phyloP scores from a whole-genome alignment of 2,329 filamentous ascomycete species.

The Myriosclerotinia curreyana region DNA sequence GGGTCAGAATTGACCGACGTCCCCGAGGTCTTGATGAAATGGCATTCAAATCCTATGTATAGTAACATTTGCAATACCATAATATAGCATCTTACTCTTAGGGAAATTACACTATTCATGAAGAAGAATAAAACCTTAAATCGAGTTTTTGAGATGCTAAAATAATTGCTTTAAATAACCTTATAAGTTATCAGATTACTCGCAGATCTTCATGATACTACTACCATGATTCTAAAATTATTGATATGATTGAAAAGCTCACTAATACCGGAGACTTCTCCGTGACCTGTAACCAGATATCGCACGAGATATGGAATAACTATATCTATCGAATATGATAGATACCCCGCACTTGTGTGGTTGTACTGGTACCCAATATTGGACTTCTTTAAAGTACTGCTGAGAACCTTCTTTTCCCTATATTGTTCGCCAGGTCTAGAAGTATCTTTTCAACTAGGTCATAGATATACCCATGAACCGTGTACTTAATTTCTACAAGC shows the following conservation, averaged over 20 bases:
- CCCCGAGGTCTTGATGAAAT: neutral
- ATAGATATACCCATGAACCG: neutral
- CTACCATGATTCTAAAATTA: neutral
- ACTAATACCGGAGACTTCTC: conserved; percentile 6
- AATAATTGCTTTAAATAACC: neutral
- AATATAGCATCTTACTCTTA: neutral
- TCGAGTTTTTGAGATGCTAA: neutral
- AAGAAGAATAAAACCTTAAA: neutral
- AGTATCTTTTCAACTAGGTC: neutral
- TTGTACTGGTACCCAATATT: conserved; percentile 9
- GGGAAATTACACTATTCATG: neutral
- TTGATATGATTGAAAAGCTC: neutral
- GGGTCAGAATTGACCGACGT: neutral
- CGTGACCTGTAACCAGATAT: neutral
- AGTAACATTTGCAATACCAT: neutral
- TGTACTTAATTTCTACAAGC: neutral
- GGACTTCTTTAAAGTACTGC: neutral
- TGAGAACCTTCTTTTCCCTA: neutral
- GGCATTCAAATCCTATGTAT: neutral
- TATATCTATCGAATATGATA: conserved; percentile 9
- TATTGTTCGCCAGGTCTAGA: neutral
- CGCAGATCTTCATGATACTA: neutral
- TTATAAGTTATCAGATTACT: neutral
- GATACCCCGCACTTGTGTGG: conserved; percentile 10
- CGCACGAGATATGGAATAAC: neutral